These are phyloP conservation scores for Mediolabrus comicus DNA, from an alignment of 108 stramenopile genomes.

Conservation along the genomic window DNA sequence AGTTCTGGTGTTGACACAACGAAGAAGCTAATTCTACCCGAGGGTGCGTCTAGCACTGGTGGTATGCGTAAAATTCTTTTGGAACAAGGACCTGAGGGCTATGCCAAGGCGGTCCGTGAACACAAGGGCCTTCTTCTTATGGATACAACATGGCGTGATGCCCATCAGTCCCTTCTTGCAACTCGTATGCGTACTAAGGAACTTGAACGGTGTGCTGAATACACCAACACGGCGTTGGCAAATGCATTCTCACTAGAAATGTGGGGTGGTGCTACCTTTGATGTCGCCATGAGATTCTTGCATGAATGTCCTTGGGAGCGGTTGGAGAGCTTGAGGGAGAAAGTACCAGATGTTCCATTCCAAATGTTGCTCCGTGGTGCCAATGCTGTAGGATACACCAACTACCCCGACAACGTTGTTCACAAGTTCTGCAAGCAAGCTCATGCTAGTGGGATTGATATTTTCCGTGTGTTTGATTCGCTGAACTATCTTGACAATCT, in stretches of 20 bases:
- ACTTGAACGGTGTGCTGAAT: slow-evolving; percentile 80
- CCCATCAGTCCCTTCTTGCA: slow-evolving; percentile 96
- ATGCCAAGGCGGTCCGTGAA: slow-evolving; percentile 89
- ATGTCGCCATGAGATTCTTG: slow-evolving; percentile 89
- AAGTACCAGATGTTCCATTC: slow-evolving; percentile 76
- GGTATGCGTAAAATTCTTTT: slow-evolving; percentile 50
- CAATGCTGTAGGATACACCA: slow-evolving; percentile 88
- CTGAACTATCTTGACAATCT: slow-evolving; percentile 87
- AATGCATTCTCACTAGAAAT: slow-evolving; percentile 90
- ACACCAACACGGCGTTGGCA: slow-evolving; percentile 67
- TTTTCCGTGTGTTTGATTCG: slow-evolving; percentile 91
- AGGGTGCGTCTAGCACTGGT: slow-evolving; percentile 4
- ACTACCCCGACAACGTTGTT: slow-evolving; percentile 85
- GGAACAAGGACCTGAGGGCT: slow-evolving; percentile 83
- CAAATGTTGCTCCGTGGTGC: slow-evolving; percentile 89
- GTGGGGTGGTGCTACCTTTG: slow-evolving; percentile 99
- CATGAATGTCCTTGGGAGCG: slow-evolving; percentile 88
- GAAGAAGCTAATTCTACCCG: slow-evolving; percentile 46
- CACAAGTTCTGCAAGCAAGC: slow-evolving; percentile 80
- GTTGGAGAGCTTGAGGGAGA: slow-evolving; percentile 61
- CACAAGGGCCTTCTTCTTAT: slow-evolving; percentile 90
- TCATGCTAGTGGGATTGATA: slow-evolving; percentile 73
- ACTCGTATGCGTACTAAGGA: slow-evolving; percentile 93
- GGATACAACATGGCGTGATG: slow-evolving; percentile 98
- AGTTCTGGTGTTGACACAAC: slow-evolving; percentile 14